These are phyloP conservation scores for Neurospora sp. DNA, from an alignment of 495 filamentous ascomycete genomes.

Conservation along the genomic window DNA sequence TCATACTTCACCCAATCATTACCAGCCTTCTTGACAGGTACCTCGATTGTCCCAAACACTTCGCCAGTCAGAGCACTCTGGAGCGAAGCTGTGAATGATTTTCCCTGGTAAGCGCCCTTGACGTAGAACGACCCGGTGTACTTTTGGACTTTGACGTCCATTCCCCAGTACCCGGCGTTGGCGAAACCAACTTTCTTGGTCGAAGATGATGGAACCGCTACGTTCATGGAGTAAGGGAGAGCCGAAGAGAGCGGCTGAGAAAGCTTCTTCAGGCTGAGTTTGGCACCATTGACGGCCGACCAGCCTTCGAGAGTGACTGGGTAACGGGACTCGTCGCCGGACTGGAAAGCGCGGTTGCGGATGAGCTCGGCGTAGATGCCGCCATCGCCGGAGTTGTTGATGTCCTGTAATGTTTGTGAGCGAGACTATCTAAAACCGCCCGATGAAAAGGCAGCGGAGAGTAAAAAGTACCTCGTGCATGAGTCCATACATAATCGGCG, in stretches of 20 bases:
- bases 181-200: constrained; percentile 41
- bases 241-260: constrained; percentile 39
- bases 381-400: constrained; percentile 67
- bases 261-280: constrained; percentile 40
- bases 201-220: constrained; percentile 17
- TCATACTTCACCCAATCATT: constrained; percentile 39
- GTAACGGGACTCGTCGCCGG: constrained; percentile 15
- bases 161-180: constrained; percentile 54
- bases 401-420: constrained; percentile 36
- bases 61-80: constrained; percentile 37
- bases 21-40: constrained; percentile 23
- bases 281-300: constrained; percentile 40
- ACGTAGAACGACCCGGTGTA: constrained; percentile 53
- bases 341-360: constrained; percentile 60
- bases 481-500: constrained; percentile 29
- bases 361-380: constrained; percentile 70
- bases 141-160: constrained; percentile 42
- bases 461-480: constrained; percentile 26
- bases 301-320: constrained; percentile 42
- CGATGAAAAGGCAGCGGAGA: not conserved
- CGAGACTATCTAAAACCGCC: not conserved
- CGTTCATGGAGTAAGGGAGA: constrained; percentile 50
- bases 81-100: constrained; percentile 33
- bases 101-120: constrained; percentile 30
- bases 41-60: constrained; percentile 30